These are phyloP conservation scores for Phytophthora cactorum DNA, from an alignment of 352 stramenopile genomes.

Conservation along the genomic window DNA sequence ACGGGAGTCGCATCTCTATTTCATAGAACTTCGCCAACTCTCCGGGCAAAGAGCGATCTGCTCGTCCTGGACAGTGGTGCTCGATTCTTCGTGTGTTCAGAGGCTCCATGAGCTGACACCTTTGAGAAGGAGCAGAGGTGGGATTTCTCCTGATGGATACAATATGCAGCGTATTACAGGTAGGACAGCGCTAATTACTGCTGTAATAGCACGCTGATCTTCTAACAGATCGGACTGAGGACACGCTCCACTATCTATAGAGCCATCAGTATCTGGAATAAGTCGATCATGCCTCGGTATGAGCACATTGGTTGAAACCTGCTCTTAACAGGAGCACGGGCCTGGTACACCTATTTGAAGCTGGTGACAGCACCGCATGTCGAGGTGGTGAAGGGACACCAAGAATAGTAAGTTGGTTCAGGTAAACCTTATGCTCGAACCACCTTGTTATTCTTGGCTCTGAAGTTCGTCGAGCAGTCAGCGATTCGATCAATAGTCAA, in stretches of 20 bases:
- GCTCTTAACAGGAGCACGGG: no score
- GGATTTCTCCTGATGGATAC: neutral
- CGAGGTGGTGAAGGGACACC: neutral
- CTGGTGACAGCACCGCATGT: no score
- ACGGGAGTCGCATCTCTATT: slow-evolving; percentile 4
- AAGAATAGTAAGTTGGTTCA: no score
- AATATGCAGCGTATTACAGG: no score
- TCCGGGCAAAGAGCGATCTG: neutral
- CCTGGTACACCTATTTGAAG: neutral
- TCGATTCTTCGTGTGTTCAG: slow-evolving; percentile 16
- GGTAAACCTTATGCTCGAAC: no score
- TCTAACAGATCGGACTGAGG: no score
- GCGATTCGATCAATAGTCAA: neutral
- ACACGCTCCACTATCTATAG: no score
- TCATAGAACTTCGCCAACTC: slow-evolving; percentile 20
- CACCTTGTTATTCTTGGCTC: neutral
- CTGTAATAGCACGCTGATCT: no score
- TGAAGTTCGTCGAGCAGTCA: neutral
- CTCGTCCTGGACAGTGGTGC: slow-evolving; percentile 23
- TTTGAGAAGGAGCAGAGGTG: slow-evolving; percentile 1
- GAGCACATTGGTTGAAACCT: no score
- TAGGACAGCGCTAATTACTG: no score
- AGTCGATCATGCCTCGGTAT: no score
- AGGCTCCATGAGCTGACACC: neutral
- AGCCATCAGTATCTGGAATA: no score